Percentiles rank a stretch among this genome's conserved stretches.
Evolutionary conservation across 768 basidiomycete genomes (phyloP).

Genomic region (Erythrobasidium yunnanense): DNA sequence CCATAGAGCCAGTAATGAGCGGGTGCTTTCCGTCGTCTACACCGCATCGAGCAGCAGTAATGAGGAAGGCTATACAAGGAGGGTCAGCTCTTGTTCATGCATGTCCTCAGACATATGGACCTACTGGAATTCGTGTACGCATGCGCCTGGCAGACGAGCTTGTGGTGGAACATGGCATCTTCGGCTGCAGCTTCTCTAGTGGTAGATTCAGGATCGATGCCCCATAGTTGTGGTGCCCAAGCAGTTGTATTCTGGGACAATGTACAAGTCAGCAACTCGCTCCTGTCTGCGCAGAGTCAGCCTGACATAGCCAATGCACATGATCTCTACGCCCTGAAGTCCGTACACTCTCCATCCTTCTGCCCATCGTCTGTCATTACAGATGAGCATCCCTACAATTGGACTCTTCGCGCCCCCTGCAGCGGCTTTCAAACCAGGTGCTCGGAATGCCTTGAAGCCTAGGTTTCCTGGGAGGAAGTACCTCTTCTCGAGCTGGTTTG

Average conservation of each 20-base stretch:
- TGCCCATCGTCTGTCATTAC: slow-evolving; percentile 41
- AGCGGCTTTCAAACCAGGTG: slow-evolving; percentile 30
- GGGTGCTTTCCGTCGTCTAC: slow-evolving; percentile 39
- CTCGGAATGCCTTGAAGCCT: slow-evolving; percentile 40
- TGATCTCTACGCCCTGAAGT: slow-evolving; percentile 39
- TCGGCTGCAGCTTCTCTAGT: slow-evolving; percentile 37
- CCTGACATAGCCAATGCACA: slow-evolving; percentile 41
- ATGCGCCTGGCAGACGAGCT: slow-evolving; percentile 40
- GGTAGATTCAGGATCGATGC: slow-evolving; percentile 38
- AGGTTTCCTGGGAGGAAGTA: slow-evolving; percentile 41
- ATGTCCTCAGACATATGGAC: background rate
- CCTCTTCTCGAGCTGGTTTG: slow-evolving; percentile 42
- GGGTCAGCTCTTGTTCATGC: background rate
- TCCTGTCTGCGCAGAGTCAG: background rate
- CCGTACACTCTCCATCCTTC: slow-evolving; percentile 41
- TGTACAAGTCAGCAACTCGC: background rate
- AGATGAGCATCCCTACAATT: slow-evolving; percentile 40
- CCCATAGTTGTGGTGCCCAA: slow-evolving; percentile 40
- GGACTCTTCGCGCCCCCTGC: slow-evolving; percentile 33
- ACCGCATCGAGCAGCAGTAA: slow-evolving; percentile 39
- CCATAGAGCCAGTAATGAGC: slow-evolving; percentile 39
- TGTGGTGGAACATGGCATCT: slow-evolving; percentile 42
- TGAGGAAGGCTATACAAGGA: slow-evolving; percentile 37
- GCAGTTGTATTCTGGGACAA: slow-evolving; percentile 40
- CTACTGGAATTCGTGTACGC: slow-evolving; percentile 41